Conservation (phyloP, 2,329 filamentous ascomycete species). For the Neonectria sp. region DNA sequence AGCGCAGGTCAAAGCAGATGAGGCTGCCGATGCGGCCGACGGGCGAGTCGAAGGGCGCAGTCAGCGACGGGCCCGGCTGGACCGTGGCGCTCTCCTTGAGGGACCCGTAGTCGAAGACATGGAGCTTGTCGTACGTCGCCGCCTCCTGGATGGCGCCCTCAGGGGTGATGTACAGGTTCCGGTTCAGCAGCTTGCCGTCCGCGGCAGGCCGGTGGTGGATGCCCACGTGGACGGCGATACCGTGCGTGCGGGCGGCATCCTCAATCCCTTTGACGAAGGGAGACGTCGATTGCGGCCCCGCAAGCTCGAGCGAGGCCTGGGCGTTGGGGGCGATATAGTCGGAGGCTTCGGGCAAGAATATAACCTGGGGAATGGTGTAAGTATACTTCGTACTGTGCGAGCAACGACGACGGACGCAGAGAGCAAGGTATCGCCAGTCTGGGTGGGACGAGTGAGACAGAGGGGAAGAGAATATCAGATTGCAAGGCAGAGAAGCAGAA, state of each 20-base stretch:
- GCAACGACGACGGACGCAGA: conserved; percentile 18
- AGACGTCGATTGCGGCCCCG: conserved; percentile 74
- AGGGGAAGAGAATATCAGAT: background rate
- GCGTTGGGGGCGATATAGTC: conserved; percentile 87
- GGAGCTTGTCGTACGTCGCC: conserved; percentile 85
- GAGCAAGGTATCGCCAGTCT: conserved; percentile 35
- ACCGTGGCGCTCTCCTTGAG: conserved; percentile 72
- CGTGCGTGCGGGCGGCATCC: conserved; percentile 73
- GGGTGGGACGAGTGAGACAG: conserved; percentile 9
- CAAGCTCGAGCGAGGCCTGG: conserved; percentile 79
- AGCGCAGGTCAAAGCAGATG: conserved; percentile 94
- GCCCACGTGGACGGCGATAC: conserved; percentile 85
- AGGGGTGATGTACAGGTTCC: conserved; percentile 66
- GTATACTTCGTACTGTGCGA: conserved; percentile 33
- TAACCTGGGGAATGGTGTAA: conserved; percentile 63
- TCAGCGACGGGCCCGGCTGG: conserved; percentile 75
- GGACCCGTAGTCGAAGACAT: conserved; percentile 83
- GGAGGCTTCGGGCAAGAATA: conserved; percentile 93
- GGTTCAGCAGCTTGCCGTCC: conserved; percentile 62
- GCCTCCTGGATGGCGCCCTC: conserved; percentile 59
- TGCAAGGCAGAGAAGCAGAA: conserved; percentile 13
- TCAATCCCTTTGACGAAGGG: conserved; percentile 85
- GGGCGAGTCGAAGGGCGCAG: conserved; percentile 79
- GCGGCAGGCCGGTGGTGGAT: conserved; percentile 78
- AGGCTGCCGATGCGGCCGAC: conserved; percentile 83